Evolutionary conservation across 352 stramenopile genomes (phyloP), one percentile per base, ranked within the genome.

Genomic region (Phytophthora litchii): DNA sequence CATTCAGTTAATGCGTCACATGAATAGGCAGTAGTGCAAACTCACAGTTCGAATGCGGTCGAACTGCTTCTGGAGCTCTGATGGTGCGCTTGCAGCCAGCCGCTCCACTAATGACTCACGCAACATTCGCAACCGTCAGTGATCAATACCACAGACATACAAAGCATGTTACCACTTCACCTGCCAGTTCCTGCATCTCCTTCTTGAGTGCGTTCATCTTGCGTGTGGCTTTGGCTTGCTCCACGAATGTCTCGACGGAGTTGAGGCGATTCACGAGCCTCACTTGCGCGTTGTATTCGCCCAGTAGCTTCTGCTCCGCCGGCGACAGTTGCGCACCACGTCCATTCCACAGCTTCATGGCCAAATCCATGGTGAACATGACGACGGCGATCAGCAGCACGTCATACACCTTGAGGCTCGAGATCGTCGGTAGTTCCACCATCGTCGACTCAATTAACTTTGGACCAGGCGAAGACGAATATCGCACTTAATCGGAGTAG

Each of bases 131-230:
- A 65, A 34, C 29, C 7, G 1, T 34, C 10, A 34, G 29, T 34
- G 29, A 34, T 34, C 29, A 34, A 4, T 34, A 34, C 29, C 10
- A 12, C 12, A 34, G 10, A 17, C 6, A 6, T 7, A 32, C 17
- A 21, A 17, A 43, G 9, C 20, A 29, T 19, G 20, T 34, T 19
- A 3, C 9, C 11, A 29, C 64, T 73, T 10, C 52, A 94, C 85
- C 77, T 17, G 79, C 82, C 17, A 91, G 78, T 63, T 90, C 82
- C 58, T 93, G 80, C 69, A 93, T 82, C 66, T 92, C 62, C 64
- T 92, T 93, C 70, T 95, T 92, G 49, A 93, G 51, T 14, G 72
- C 58, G 60, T 95, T 95, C 86, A 95, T 93, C 67, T 86, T 81
- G 47, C 86, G 83, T 29, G 86, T 89, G 19, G 85, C 78, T 67